These are phyloP conservation scores for Colletotrichum lentis DNA, from an alignment of 2,329 filamentous ascomycete species.

Conservation along the genomic window DNA sequence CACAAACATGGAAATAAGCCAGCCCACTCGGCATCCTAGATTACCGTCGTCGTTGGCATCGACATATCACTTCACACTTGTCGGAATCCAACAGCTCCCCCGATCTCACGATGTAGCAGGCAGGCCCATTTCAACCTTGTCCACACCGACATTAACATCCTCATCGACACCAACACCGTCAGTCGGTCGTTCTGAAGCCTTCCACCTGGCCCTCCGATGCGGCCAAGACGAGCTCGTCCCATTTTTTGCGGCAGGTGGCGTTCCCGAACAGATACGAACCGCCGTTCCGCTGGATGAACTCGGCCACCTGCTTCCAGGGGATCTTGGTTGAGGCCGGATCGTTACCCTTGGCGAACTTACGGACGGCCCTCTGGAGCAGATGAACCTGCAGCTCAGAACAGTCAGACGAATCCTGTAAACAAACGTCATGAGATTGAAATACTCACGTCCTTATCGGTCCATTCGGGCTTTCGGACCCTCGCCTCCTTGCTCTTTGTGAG, in stretches of 20 bases:
- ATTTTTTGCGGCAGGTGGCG: slow-evolving; percentile 66
- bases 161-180: neutral
- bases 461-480: slow-evolving; percentile 71
- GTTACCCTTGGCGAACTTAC: slow-evolving; percentile 46
- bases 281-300: slow-evolving; percentile 60
- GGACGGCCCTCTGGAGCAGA: slow-evolving; percentile 56
- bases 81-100: neutral
- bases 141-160: neutral
- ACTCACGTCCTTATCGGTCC: slow-evolving; percentile 71
- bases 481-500: slow-evolving; percentile 70
- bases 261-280: slow-evolving; percentile 68
- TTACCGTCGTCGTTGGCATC: neutral
- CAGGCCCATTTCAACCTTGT: neutral
- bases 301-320: slow-evolving; percentile 65
- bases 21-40: slow-evolving; percentile 8
- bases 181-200: neutral
- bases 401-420: neutral
- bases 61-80: slow-evolving; percentile 16
- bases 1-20: slow-evolving; percentile 22
- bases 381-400: slow-evolving; percentile 47
- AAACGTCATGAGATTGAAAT: neutral
- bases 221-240: slow-evolving; percentile 54
- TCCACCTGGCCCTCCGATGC: slow-evolving; percentile 12
- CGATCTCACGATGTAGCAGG: neutral
- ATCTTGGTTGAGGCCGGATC: slow-evolving; percentile 51